These are phyloP conservation scores for Xeromyces bisporus DNA, from an alignment of 495 filamentous ascomycete species.

Conservation along the genomic window DNA sequence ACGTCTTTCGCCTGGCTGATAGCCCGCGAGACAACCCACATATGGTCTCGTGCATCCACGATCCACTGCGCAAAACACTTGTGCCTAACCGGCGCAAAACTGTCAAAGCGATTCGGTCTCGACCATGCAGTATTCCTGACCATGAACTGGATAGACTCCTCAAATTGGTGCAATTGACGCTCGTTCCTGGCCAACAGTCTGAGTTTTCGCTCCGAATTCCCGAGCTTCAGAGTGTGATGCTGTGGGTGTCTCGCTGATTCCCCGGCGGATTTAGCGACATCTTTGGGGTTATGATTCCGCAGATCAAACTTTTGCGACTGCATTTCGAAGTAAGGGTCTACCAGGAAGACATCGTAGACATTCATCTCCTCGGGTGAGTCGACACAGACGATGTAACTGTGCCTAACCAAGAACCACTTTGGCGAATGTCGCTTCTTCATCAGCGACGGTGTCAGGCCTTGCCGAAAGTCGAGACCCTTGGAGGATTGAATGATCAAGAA, in stretches of 20 bases:
- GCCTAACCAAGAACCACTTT: slow-evolving; percentile 96
- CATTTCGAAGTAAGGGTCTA: slow-evolving; percentile 69
- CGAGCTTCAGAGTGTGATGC: slow-evolving; percentile 69
- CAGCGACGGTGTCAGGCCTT: slow-evolving; percentile 55
- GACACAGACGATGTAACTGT: slow-evolving; percentile 94
- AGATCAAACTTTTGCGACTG: slow-evolving; percentile 46
- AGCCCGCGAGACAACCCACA: slow-evolving; percentile 96
- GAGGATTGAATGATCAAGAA: slow-evolving; percentile 79
- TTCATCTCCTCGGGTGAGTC: slow-evolving; percentile 98
- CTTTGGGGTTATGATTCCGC: slow-evolving; percentile 47
- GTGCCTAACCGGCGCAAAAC: slow-evolving; percentile 79
- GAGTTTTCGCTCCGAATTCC: slow-evolving; percentile 75
- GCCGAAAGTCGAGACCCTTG: slow-evolving; percentile 79
- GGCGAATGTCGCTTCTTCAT: slow-evolving; percentile 68
- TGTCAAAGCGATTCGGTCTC: slow-evolving; percentile 69
- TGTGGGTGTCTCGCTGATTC: slow-evolving; percentile 49
- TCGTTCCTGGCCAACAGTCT: slow-evolving; percentile 89
- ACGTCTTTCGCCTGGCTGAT: slow-evolving; percentile 98
- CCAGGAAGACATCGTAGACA: slow-evolving; percentile 94
- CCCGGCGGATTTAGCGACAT: slow-evolving; percentile 42
- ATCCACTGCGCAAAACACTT: slow-evolving; percentile 91
- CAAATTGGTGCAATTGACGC: slow-evolving; percentile 75
- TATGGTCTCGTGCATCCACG: slow-evolving; percentile 91
- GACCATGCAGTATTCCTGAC: slow-evolving; percentile 62
- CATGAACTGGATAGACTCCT: slow-evolving; percentile 83